Evolutionary conservation across 345 rosid species (phyloP).

Genomic region (Hevea brasiliensis): DNA sequence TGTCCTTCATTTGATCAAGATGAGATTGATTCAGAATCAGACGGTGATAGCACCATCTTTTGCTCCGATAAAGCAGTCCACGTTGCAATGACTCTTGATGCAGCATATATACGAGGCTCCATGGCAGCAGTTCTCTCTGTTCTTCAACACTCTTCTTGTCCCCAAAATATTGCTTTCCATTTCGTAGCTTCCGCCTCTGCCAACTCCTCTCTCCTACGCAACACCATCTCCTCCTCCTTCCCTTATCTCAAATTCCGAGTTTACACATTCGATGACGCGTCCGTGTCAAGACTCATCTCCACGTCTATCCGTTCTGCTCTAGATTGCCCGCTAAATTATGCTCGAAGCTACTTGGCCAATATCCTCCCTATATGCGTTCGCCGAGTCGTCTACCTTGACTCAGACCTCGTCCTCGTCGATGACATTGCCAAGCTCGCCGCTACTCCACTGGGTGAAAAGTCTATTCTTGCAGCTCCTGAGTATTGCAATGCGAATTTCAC

Average conservation of each 20-base stretch:
- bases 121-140: constrained; percentile 89
- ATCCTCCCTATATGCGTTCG: constrained; percentile 74
- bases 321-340: constrained; percentile 88
- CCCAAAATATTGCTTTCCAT: constrained; percentile 77
- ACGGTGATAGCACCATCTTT: constrained; percentile 34
- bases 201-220: constrained; percentile 47
- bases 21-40: constrained; percentile 8
- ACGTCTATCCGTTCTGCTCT: constrained; percentile 89
- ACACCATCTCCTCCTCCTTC: constrained; percentile 72
- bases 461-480: constrained; percentile 88
- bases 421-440: constrained; percentile 76
- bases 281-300: constrained; percentile 72
- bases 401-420: constrained; percentile 85
- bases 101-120: constrained; percentile 85
- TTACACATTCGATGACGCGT: constrained; percentile 59
- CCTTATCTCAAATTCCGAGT: constrained; percentile 76
- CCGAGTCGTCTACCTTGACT: constrained; percentile 84
- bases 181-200: constrained; percentile 73
- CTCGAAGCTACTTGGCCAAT: constrained; percentile 76
- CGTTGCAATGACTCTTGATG: constrained; percentile 90
- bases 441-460: constrained; percentile 54
- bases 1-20: constrained; percentile 50
- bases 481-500: constrained; percentile 94
- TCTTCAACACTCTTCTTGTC: constrained; percentile 89
- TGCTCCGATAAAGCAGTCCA: constrained; percentile 77